phyloP scores from a whole-genome alignment of 192 early-diverging fungal genomes.

The Linnemannia zychae region DNA sequence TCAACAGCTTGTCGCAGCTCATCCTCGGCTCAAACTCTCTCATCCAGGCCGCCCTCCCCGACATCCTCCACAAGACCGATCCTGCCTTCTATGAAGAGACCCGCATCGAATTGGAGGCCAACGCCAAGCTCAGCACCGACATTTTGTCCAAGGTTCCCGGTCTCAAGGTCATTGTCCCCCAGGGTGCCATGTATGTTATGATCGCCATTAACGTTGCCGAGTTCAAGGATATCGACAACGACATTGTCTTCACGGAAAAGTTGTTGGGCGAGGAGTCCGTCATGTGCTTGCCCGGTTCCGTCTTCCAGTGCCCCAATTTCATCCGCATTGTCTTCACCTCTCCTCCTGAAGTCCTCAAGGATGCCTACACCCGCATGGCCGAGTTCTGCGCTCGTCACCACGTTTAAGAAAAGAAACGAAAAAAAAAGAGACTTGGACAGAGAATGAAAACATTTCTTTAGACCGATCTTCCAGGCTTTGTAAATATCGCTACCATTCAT shows the following conservation, averaged over 20 bases:
- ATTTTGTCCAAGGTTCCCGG: constrained; percentile 77
- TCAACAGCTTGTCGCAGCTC: constrained; percentile 80
- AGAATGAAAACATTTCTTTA: not conserved
- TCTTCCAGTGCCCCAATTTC: constrained; percentile 85
- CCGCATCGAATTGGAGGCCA: constrained; percentile 75
- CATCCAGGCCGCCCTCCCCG: constrained; percentile 82
- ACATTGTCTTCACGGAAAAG: constrained; percentile 87
- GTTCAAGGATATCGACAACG: constrained; percentile 81
- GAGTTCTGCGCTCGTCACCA: constrained; percentile 84
- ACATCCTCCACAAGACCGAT: constrained; percentile 82
- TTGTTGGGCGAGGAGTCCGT: constrained; percentile 88
- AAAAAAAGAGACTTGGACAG: not conserved
- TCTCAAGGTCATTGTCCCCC: constrained; percentile 81
- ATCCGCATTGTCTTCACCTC: constrained; percentile 88
- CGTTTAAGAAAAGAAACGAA: constrained; percentile 37
- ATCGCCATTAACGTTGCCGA: constrained; percentile 75
- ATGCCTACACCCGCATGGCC: constrained; percentile 81
- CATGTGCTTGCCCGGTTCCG: constrained; percentile 84
- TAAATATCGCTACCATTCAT: not conserved
- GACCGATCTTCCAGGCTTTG: not conserved
- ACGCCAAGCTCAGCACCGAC: constrained; percentile 75
- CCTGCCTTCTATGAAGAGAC: constrained; percentile 76
- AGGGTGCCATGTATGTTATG: constrained; percentile 97
- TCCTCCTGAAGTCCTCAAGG: constrained; percentile 77
- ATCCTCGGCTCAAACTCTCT: constrained; percentile 87